These are phyloP conservation scores for Cercophora sp. DNA, from an alignment of 495 filamentous ascomycete genomes.

Conservation along the genomic window DNA sequence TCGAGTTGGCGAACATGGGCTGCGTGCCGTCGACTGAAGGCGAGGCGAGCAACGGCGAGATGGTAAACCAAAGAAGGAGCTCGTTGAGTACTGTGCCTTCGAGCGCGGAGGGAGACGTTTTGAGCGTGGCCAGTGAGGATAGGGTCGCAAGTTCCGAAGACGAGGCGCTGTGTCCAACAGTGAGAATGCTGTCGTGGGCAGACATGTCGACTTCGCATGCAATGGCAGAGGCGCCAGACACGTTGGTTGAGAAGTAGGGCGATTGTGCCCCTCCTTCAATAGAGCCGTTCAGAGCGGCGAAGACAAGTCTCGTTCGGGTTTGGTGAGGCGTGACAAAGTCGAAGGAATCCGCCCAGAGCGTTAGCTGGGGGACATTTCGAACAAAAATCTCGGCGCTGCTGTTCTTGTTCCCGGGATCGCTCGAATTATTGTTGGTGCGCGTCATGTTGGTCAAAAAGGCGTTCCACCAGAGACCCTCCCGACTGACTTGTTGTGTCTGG, in stretches of 20 bases:
- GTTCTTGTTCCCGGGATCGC: slow-evolving; percentile 4
- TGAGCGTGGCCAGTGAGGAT: slow-evolving; percentile 19
- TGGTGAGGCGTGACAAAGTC: slow-evolving; percentile 16
- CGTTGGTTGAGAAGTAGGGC: slow-evolving; percentile 8
- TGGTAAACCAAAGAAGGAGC: slow-evolving; percentile 30
- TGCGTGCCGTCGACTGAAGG: slow-evolving; percentile 24
- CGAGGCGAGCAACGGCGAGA: slow-evolving; percentile 21
- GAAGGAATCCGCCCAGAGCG: slow-evolving; percentile 25
- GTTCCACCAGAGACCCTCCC: slow-evolving; percentile 17
- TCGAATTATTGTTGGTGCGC: slow-evolving; percentile 12
- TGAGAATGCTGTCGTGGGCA: slow-evolving; percentile 19
- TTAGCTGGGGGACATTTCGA: slow-evolving; percentile 17
- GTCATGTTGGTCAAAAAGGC: slow-evolving; percentile 30
- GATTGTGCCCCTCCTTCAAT: slow-evolving; percentile 22
- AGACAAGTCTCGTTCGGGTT: slow-evolving; percentile 25
- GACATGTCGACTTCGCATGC: slow-evolving; percentile 23
- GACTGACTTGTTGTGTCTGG: slow-evolving; percentile 16
- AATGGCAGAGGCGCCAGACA: slow-evolving; percentile 20
- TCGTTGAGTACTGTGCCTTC: slow-evolving; percentile 23
- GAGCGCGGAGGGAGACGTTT: slow-evolving; percentile 6
- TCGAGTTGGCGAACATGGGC: slow-evolving; percentile 28
- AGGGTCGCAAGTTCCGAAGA: slow-evolving; percentile 9
- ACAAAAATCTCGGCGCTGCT: slow-evolving; percentile 24
- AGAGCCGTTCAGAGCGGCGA: slow-evolving; percentile 30
- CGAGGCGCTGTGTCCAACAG: slow-evolving; percentile 4